Evolutionary conservation across 352 stramenopile genomes (phyloP), one percentile per base, ranked within the genome.

Genomic region (Phytopythium litorale): DNA sequence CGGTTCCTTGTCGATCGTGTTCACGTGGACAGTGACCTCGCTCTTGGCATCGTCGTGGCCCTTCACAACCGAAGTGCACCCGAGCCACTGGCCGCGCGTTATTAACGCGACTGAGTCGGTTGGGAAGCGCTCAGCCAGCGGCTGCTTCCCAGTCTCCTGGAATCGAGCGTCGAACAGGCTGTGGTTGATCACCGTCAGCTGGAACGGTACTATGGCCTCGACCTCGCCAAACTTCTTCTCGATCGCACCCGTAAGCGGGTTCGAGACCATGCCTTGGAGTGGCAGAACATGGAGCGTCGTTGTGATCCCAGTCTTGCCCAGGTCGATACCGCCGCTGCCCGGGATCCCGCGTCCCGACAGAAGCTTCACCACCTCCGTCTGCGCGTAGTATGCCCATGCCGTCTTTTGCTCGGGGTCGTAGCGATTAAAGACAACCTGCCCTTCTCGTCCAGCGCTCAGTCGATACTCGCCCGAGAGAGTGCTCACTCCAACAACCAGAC

Each of bases 221-320:
- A 96, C 81, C 25, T 89, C 84, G 48, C 95, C 96, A 76, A 98
- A 99, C 30, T 98, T 80, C 74, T 99, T 99, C 56, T 93, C 92
- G 32, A 95, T 88, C 3, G 91, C 94, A 30, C 97, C 97, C 53
- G 97, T 98, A 4, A 76, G 64, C 0, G 89, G 76, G 66, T 99
- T 98, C n/a, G 90, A 94, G 49, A 97, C 86, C 93, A 99, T 98
- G 58, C 88, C 87, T 67, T 96, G 76, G 13, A 97, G 72, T 19
- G 87, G 87, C n/a, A 96, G 66, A 7, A 99, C 88, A 64, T 93
- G 86, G 9, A 93, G 43, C 8, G 90, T 71, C 0, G 68, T 74
- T 9, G 76, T 70, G 54, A 93, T 90, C n/a, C 81, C 81, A 12
- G 70, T 76, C 48, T 88, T 81, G 4, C 97, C 96, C 33, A 99